Conservation (phyloP, 306 rosid species). For the Cicer chorassanicum region DNA sequence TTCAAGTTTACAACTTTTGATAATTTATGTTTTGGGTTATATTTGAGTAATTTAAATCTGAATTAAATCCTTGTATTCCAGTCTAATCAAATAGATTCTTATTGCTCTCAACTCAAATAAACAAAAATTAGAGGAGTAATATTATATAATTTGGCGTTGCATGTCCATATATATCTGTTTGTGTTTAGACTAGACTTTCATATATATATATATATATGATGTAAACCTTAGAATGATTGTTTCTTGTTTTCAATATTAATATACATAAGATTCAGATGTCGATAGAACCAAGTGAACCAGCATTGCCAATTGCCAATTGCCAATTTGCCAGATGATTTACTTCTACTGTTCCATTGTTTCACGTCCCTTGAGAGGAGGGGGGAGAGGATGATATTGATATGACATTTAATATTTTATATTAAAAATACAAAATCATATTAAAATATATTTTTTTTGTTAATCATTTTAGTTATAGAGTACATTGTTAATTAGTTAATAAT, state of each 20-base stretch:
- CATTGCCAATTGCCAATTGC: conserved; percentile 38
- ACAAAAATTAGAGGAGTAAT: background rate
- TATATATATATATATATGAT: background rate
- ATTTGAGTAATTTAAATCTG: background rate
- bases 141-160: background rate
- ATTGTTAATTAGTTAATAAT: too few relatives aligned
- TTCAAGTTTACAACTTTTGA: background rate
- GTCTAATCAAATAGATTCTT: background rate
- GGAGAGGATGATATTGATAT: too few relatives aligned
- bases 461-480: too few relatives aligned
- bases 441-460: too few relatives aligned
- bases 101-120: background rate
- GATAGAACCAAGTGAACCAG: conserved; percentile 43
- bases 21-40: conserved; percentile 12
- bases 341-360: too few relatives aligned
- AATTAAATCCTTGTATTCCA: conserved; percentile 9
- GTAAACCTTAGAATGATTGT: conserved; percentile 11
- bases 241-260: conserved; percentile 12
- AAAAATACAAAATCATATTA: too few relatives aligned
- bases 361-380: too few relatives aligned
- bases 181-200: background rate
- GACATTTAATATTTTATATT: too few relatives aligned
- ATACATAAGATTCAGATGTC: conserved; percentile 23
- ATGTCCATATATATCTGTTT: background rate
- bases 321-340: too few relatives aligned